Percentiles rank a stretch among this genome's conserved stretches.
These are phyloP conservation scores for Fusarium tuaranense DNA, from an alignment of 2,329 filamentous ascomycete genomes.

Conservation along the genomic window DNA sequence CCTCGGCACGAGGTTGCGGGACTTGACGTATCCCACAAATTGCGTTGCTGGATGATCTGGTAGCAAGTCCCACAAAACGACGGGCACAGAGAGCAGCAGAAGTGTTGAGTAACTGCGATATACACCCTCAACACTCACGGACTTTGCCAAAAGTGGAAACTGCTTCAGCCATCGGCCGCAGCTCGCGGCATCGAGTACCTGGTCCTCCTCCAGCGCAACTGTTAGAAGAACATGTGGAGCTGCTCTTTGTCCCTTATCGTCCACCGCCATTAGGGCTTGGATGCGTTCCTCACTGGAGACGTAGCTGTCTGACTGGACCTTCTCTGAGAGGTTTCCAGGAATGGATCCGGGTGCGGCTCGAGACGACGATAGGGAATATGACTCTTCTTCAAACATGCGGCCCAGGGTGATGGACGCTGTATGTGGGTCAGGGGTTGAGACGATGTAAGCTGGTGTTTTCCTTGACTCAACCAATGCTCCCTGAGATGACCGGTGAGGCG, in stretches of 20 bases:
- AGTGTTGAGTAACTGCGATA: constrained; percentile 43
- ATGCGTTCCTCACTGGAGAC: constrained; percentile 41
- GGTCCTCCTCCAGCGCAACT: constrained; percentile 42
- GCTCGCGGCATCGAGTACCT: constrained; percentile 41
- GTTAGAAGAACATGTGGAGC: constrained; percentile 42
- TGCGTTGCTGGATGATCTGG: constrained; percentile 43
- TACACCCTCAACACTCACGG: constrained; percentile 39
- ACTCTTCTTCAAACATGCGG: constrained; percentile 34
- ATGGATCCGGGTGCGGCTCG: constrained; percentile 35
- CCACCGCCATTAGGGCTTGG: constrained; percentile 34
- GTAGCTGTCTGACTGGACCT: constrained; percentile 32
- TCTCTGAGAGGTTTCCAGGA: constrained; percentile 37
- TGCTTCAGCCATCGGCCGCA: constrained; percentile 45
- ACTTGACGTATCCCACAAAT: constrained; percentile 44
- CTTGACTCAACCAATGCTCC: constrained; percentile 40
- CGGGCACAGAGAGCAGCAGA: constrained; percentile 41
- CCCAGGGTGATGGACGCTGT: constrained; percentile 42
- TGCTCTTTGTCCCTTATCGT: constrained; percentile 37
- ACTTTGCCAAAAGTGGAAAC: constrained; percentile 43
- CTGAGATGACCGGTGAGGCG: constrained; percentile 36
- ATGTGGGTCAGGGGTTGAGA: constrained; percentile 42
- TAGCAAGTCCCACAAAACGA: constrained; percentile 42
- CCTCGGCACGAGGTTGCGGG: constrained; percentile 36
- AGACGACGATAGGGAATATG: constrained; percentile 35
- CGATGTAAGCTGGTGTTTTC: constrained; percentile 43